Conservation (phyloP, 2,329 filamentous ascomycete species). For the Trichothecium sympodiale region DNA sequence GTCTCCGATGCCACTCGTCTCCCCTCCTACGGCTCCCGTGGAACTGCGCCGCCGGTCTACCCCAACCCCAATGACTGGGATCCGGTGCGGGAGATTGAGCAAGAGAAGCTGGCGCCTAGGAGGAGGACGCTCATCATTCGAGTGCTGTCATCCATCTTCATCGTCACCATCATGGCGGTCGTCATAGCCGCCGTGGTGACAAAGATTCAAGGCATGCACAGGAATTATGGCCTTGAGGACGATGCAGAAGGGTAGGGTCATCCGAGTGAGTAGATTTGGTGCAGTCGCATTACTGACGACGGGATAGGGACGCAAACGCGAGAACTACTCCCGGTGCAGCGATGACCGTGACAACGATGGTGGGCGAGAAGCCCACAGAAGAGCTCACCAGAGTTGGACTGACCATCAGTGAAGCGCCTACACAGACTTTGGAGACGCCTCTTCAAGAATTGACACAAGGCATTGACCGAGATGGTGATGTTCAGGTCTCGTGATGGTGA, state of each 20-base stretch:
- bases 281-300: no score
- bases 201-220: conserved; percentile 3
- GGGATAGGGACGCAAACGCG: no score
- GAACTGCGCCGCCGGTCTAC: conserved; percentile 3
- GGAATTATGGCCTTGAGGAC: conserved; percentile 1
- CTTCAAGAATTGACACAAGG: no score
- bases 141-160: conserved; percentile 3
- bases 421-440: no score
- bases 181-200: conserved; percentile 5
- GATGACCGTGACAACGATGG: no score
- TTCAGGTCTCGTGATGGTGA: no score
- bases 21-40: conserved; percentile 2
- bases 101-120: conserved; percentile 1
- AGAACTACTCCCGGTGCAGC: no score
- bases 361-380: no score
- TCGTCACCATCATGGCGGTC: conserved; percentile 5
- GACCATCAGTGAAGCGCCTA: no score
- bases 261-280: neutral
- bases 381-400: no score
- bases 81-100: neutral
- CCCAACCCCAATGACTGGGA: conserved; percentile 1
- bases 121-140: conserved; percentile 2
- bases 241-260: neutral
- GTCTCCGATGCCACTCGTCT: neutral
- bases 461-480: no score